A percentile compares a stretch with the other conserved stretches of the same genome.
Conservation (phyloP, 2,329 filamentous ascomycete genomes). For the Colletotrichum tamarilloi region DNA sequence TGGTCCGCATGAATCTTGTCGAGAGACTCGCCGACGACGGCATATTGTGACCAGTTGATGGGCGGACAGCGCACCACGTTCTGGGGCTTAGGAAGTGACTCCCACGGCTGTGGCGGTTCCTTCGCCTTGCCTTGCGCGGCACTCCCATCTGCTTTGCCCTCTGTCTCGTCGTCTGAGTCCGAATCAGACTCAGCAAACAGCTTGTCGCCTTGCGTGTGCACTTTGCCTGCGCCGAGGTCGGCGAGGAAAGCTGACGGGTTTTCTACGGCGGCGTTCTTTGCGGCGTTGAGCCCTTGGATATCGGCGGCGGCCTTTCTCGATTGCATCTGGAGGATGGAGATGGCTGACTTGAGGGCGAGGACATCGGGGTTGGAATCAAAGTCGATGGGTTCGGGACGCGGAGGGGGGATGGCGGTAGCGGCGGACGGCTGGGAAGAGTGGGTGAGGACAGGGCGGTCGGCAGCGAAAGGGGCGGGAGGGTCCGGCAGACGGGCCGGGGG, state of each 20-base stretch:
- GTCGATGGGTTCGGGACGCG: slow-evolving; percentile 63
- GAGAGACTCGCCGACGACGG: slow-evolving; percentile 84
- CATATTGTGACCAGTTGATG: slow-evolving; percentile 96
- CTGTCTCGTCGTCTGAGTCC: slow-evolving; percentile 40
- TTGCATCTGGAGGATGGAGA: slow-evolving; percentile 89
- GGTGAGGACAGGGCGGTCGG: slow-evolving; percentile 52
- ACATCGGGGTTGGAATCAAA: slow-evolving; percentile 82
- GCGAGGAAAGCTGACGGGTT: slow-evolving; percentile 78
- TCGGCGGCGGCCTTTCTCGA: slow-evolving; percentile 81
- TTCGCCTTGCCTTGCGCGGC: slow-evolving; percentile 15
- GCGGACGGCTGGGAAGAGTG: slow-evolving; percentile 57
- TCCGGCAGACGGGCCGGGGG: slow-evolving; percentile 47
- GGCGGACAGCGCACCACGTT: slow-evolving; percentile 87
- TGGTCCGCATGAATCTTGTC: slow-evolving; percentile 90
- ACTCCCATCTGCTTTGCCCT: slow-evolving; percentile 38
- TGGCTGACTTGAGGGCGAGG: slow-evolving; percentile 85
- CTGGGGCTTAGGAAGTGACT: slow-evolving; percentile 79
- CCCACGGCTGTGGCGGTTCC: slow-evolving; percentile 57
- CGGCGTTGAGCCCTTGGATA: slow-evolving; percentile 74
- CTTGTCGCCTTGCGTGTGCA: slow-evolving; percentile 55
- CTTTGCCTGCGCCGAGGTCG: slow-evolving; percentile 73
- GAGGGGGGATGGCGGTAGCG: slow-evolving; percentile 53
- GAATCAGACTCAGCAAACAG: slow-evolving; percentile 40
- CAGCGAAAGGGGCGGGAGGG: slow-evolving; percentile 42
- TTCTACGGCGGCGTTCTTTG: slow-evolving; percentile 76